phyloP scores from a whole-genome alignment of 1,284 basidiomycete genomes.

The Psilocybe mexicana region DNA sequence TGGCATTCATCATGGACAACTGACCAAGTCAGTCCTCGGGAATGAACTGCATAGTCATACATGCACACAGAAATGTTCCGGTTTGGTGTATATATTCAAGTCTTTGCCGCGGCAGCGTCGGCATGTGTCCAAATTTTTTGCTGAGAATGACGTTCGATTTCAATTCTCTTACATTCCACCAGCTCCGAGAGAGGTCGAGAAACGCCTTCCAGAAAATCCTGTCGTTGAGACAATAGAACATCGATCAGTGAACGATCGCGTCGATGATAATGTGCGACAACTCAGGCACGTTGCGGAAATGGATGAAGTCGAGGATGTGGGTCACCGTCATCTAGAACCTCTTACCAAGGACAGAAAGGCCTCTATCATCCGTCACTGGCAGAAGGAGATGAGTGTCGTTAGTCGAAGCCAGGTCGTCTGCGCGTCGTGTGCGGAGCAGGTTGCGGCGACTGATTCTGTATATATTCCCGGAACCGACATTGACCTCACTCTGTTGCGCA shows the following conservation, averaged over 20 bases:
- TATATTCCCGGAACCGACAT: neutral
- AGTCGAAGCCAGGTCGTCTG: neutral
- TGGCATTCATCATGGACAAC: neutral
- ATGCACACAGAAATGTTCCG: neutral
- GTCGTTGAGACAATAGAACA: no score
- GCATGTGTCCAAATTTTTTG: neutral
- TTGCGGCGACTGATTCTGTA: neutral
- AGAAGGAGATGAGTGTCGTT: neutral
- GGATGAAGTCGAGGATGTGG: no score
- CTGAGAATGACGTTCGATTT: no score
- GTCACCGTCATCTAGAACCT: neutral
- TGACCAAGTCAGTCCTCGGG: neutral
- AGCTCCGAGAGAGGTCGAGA: no score
- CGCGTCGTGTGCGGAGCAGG: neutral
- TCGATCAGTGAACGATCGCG: no score
- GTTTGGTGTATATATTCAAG: conserved; percentile 6
- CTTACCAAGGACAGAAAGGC: neutral
- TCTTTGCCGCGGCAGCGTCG: neutral
- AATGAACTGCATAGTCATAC: neutral
- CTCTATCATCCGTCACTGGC: neutral
- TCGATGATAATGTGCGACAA: no score
- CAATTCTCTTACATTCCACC: no score
- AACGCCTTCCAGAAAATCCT: no score
- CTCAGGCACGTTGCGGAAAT: no score
- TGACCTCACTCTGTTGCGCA: neutral